Percentiles rank a stretch among this genome's conserved stretches.
Conservation (phyloP, 257 asterid species). For the Echites panduratus region DNA sequence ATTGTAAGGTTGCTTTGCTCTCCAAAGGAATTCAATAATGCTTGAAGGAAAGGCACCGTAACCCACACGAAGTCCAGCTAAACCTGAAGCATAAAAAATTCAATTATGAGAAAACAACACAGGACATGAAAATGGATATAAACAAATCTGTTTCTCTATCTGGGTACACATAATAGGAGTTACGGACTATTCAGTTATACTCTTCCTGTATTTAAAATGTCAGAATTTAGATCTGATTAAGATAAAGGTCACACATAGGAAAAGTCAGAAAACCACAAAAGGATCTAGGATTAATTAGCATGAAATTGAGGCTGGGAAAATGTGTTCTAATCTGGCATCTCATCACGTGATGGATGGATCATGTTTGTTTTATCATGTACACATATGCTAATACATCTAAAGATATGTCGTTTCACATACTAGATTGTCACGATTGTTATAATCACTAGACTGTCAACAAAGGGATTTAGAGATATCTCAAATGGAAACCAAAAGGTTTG, state of each 20-base stretch:
- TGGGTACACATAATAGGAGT: not conserved
- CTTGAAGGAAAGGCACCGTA: slow-evolving; percentile 94
- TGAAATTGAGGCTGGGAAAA: not conserved
- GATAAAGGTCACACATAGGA: not conserved
- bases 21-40: slow-evolving; percentile 86
- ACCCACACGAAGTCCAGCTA: slow-evolving; percentile 95
- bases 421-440: not conserved
- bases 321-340: not conserved
- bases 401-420: not conserved
- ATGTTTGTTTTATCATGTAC: not conserved
- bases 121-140: not conserved
- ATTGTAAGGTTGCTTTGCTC: slow-evolving; percentile 97
- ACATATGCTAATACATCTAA: not conserved
- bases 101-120: not conserved
- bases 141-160: not conserved
- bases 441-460: not conserved
- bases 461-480: not conserved
- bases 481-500: not conserved
- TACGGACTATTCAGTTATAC: not conserved
- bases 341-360: not conserved
- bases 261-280: not conserved
- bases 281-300: not conserved
- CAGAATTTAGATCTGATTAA: not conserved
- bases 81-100: slow-evolving; percentile 45
- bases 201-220: not conserved